Evolutionary conservation across 2,329 filamentous ascomycete species (phyloP).

Genomic region (Fusarium goolgardi): DNA sequence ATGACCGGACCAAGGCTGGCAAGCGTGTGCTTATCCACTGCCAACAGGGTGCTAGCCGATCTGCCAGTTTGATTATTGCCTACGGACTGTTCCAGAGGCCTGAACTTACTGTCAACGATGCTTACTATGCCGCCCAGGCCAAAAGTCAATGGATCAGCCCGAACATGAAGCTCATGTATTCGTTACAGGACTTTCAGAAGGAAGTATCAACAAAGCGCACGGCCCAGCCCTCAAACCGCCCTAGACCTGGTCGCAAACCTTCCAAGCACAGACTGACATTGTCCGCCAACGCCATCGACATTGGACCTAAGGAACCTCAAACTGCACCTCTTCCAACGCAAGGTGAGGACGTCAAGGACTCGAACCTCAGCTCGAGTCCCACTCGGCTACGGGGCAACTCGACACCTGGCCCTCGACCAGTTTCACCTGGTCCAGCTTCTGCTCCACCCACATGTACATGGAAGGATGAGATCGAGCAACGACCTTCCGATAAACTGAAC

Average conservation of each 20-base stretch:
- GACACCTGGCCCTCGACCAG: slow-evolving; percentile 61
- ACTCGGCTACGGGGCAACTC: slow-evolving; percentile 65
- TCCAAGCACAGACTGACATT: slow-evolving; percentile 70
- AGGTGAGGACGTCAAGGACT: slow-evolving; percentile 56
- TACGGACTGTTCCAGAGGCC: slow-evolving; percentile 86
- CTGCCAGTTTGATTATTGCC: slow-evolving; percentile 86
- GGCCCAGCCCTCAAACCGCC: slow-evolving; percentile 61
- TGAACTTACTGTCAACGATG: slow-evolving; percentile 81
- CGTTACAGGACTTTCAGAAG: slow-evolving; percentile 83
- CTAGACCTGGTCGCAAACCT: slow-evolving; percentile 64
- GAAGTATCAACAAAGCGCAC: slow-evolving; percentile 65
- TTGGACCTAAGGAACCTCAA: slow-evolving; percentile 65
- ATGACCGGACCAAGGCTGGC: slow-evolving; percentile 75
- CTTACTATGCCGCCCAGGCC: slow-evolving; percentile 82
- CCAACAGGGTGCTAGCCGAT: slow-evolving; percentile 86
- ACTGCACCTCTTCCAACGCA: slow-evolving; percentile 71
- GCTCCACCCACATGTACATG: slow-evolving; percentile 73
- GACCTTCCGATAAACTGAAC: slow-evolving; percentile 37
- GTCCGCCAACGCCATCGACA: slow-evolving; percentile 68
- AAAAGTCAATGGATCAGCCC: slow-evolving; percentile 90
- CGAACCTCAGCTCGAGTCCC: slow-evolving; percentile 55
- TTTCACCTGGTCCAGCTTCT: slow-evolving; percentile 73
- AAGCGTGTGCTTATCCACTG: slow-evolving; percentile 87
- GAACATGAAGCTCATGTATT: slow-evolving; percentile 93
- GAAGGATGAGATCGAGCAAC: slow-evolving; percentile 61